phyloP scores from a whole-genome alignment of 768 basidiomycete species.

The Auricularia sp. region DNA sequence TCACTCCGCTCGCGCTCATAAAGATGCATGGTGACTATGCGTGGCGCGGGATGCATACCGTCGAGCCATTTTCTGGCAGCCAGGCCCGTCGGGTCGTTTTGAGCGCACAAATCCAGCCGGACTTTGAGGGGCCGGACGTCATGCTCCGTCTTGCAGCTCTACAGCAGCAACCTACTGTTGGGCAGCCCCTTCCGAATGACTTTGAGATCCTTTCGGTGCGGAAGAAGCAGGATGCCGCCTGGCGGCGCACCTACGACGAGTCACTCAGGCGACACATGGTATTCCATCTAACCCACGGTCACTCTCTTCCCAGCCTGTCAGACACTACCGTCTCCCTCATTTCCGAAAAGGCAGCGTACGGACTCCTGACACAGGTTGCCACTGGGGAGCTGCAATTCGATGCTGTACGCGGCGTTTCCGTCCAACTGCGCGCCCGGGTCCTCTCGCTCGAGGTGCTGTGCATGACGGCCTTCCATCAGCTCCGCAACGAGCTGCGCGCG shows the following conservation, averaged over 20 bases:
- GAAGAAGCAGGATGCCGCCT: not conserved
- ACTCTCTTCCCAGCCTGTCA: not conserved
- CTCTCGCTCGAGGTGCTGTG: conserved; percentile 11
- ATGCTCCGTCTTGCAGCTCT: conserved; percentile 4
- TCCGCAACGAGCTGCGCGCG: conserved; percentile 11
- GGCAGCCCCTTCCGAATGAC: not conserved
- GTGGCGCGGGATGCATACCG: not conserved
- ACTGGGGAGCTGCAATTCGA: not conserved
- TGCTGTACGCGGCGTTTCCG: not conserved
- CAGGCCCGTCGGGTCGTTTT: conserved; percentile 7
- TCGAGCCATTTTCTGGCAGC: not conserved
- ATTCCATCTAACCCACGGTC: conserved; percentile 2
- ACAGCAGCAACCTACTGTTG: not conserved
- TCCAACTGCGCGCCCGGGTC: not conserved
- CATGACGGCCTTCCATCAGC: conserved; percentile 1
- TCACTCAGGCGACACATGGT: conserved; percentile 2
- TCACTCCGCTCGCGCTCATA: conserved; percentile 7
- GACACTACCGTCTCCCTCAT: not conserved
- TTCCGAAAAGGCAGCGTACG: not conserved
- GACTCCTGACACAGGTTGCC: not conserved
- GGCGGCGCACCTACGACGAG: conserved; percentile 3
- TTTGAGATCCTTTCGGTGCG: not conserved
- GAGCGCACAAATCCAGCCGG: conserved; percentile 8
- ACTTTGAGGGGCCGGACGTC: conserved; percentile 12
- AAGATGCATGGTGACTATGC: conserved; percentile 11